Conservation (phyloP, 768 basidiomycete genomes). For the Xerocomellus intermedius region DNA sequence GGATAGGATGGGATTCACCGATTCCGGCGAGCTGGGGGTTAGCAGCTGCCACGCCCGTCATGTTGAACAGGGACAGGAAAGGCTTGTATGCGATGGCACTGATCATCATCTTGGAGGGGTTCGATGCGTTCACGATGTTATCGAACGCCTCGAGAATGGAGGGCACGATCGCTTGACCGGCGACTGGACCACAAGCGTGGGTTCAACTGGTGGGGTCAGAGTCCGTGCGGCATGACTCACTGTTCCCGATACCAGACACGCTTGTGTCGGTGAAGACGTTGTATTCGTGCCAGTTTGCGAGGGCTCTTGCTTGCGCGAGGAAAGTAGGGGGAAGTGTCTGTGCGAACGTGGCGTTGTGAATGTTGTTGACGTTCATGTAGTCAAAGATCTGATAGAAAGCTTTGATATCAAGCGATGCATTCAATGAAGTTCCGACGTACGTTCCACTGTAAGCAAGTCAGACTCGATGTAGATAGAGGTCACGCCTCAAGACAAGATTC, state of each 20-base stretch:
- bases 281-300: constrained; percentile 76
- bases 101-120: constrained; percentile 57
- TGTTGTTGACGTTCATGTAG: constrained; percentile 69
- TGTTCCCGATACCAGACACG: constrained; percentile 64
- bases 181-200: constrained; percentile 42
- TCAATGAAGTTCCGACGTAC: constrained; percentile 27
- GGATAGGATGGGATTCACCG: constrained; percentile 35
- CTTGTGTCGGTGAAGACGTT: constrained; percentile 56
- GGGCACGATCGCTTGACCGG: constrained; percentile 62
- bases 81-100: constrained; percentile 74
- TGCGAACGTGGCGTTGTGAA: constrained; percentile 61
- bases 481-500: background rate
- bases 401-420: background rate
- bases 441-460: constrained; percentile 40
- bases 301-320: constrained; percentile 52
- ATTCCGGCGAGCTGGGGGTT: constrained; percentile 57
- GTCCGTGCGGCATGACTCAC: constrained; percentile 32
- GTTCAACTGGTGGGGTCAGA: background rate
- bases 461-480: background rate
- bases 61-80: constrained; percentile 74
- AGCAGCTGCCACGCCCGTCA: constrained; percentile 56
- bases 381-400: constrained; percentile 52
- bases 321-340: constrained; percentile 44
- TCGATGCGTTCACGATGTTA: constrained; percentile 47
- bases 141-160: constrained; percentile 54